A percentile compares a stretch with the other conserved stretches of the same genome.
Evolutionary conservation across 352 stramenopile species (phyloP).

Genomic region (Phytophthora parvispora): DNA sequence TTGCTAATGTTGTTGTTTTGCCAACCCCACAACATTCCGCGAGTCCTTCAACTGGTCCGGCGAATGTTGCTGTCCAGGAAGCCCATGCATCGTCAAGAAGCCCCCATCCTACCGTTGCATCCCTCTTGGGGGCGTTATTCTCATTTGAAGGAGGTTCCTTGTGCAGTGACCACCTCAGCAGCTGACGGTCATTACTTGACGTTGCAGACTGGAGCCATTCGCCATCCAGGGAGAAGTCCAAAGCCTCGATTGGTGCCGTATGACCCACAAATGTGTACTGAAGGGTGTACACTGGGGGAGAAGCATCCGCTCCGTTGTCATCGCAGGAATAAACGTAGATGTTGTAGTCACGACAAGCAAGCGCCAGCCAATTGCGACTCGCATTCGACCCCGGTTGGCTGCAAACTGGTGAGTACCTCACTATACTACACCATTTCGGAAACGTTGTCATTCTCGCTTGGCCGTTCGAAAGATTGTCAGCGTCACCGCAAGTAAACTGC

Average conservation of each 20-base stretch:
- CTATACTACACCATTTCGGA: constrained; percentile 59
- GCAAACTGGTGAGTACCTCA: constrained; percentile 56
- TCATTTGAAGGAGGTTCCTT: constrained; percentile 12
- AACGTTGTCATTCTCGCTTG: constrained; percentile 11
- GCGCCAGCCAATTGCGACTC: constrained; percentile 39
- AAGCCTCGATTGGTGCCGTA: constrained; percentile 60
- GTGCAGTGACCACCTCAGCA: constrained; percentile 74
- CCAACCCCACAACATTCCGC: constrained; percentile 43
- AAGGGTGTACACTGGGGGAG: constrained; percentile 46
- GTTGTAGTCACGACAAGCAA: constrained; percentile 74
- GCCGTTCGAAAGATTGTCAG: constrained; percentile 7
- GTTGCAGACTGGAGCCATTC: constrained; percentile 78
- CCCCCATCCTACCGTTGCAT: constrained; percentile 14
- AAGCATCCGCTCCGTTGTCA: constrained; percentile 6
- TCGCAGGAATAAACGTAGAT: constrained; percentile 79
- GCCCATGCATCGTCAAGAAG: constrained; percentile 56
- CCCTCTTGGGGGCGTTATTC: neutral
- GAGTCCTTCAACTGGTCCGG: constrained; percentile 61
- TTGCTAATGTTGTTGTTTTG: constrained; percentile 43
- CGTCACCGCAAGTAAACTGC: constrained; percentile 29
- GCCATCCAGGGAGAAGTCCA: constrained; percentile 77
- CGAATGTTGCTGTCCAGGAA: constrained; percentile 65
- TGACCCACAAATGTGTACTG: constrained; percentile 72
- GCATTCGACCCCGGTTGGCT: constrained; percentile 6
- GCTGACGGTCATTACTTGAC: constrained; percentile 57